A percentile compares a stretch with the other conserved stretches of the same genome.
Evolutionary conservation across 1,284 basidiomycete genomes (phyloP).

Genomic region (Austroboletus novae-zelandiae): DNA sequence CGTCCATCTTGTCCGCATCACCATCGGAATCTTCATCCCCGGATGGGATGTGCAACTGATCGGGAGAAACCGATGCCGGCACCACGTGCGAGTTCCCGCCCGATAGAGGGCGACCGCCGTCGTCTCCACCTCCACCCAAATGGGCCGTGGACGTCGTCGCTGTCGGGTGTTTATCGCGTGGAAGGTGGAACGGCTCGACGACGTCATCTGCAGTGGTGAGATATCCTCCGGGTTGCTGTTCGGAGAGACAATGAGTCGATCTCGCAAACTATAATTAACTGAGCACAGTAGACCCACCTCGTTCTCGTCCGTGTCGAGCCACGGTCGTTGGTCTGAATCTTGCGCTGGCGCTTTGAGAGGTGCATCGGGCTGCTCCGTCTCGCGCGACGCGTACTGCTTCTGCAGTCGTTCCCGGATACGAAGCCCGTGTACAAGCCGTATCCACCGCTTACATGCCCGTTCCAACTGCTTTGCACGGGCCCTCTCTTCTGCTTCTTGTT

Average conservation of each 20-base stretch:
- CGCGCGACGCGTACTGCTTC: conserved; percentile 67
- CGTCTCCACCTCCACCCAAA: neutral
- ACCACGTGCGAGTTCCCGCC: neutral
- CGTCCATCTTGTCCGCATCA: neutral
- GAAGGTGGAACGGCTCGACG: conserved; percentile 67
- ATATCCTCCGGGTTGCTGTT: conserved; percentile 55
- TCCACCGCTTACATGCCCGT: conserved; percentile 86
- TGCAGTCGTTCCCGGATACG: conserved; percentile 81
- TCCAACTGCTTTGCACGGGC: conserved; percentile 77
- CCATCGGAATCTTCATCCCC: conserved; percentile 16
- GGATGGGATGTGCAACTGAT: conserved; percentile 16
- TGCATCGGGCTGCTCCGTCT: conserved; percentile 18
- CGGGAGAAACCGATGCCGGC: conserved; percentile 1
- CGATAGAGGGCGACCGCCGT: neutral
- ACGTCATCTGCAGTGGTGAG: conserved; percentile 70
- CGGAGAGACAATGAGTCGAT: neutral
- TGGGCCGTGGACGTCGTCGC: conserved; percentile 12
- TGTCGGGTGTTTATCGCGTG: conserved; percentile 48
- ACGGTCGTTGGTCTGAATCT: conserved; percentile 11
- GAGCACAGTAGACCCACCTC: conserved; percentile 18
- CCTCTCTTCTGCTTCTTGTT: conserved; percentile 75
- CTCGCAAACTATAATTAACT: neutral
- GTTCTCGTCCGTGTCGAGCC: conserved; percentile 21
- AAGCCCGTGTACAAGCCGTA: conserved; percentile 83
- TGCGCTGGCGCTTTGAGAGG: conserved; percentile 8